phyloP scores from a whole-genome alignment of 352 stramenopile genomes.

The Phytophthora kernoviae region DNA sequence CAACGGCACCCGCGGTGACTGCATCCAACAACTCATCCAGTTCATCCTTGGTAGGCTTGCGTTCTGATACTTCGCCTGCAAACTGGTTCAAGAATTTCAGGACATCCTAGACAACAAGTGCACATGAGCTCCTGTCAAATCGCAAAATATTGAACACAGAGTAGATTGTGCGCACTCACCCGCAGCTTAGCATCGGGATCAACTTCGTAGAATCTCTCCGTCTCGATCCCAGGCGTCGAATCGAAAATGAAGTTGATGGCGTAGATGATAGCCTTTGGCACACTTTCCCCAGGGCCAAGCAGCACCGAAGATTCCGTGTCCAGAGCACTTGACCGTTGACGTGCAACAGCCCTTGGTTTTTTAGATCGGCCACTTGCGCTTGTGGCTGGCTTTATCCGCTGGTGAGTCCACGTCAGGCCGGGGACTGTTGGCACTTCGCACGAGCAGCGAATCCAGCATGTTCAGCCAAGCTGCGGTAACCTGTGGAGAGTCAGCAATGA shows the following conservation, averaged over 20 bases:
- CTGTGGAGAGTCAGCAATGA: constrained; percentile 80
- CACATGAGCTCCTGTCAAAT: constrained; percentile 5
- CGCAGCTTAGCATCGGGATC: constrained; percentile 61
- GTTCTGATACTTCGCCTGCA: constrained; percentile 30
- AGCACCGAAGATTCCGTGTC: constrained; percentile 59
- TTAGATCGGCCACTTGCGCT: constrained; percentile 33
- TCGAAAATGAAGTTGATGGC: constrained; percentile 88
- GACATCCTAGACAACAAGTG: constrained; percentile 20
- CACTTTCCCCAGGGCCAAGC: constrained; percentile 39
- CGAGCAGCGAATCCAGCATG: constrained; percentile 73
- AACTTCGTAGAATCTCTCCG: constrained; percentile 68
- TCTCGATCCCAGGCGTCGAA: constrained; percentile 80
- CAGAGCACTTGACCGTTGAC: constrained; percentile 47
- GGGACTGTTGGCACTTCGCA: constrained; percentile 79
- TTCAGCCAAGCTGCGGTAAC: constrained; percentile 75
- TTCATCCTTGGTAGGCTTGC: constrained; percentile 64
- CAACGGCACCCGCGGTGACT: constrained; percentile 58
- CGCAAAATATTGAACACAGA: not conserved
- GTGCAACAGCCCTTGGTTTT: constrained; percentile 28
- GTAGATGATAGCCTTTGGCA: constrained; percentile 60
- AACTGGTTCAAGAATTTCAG: constrained; percentile 76
- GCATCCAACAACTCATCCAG: constrained; percentile 62
- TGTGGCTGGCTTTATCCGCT: constrained; percentile 14
- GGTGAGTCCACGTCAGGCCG: constrained; percentile 45
- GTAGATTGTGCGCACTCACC: constrained; percentile 26